Base-by-base conservation (phyloP, 2,329 filamentous ascomycete species). In the Stachybotrys chlorohalonatus region DNA sequence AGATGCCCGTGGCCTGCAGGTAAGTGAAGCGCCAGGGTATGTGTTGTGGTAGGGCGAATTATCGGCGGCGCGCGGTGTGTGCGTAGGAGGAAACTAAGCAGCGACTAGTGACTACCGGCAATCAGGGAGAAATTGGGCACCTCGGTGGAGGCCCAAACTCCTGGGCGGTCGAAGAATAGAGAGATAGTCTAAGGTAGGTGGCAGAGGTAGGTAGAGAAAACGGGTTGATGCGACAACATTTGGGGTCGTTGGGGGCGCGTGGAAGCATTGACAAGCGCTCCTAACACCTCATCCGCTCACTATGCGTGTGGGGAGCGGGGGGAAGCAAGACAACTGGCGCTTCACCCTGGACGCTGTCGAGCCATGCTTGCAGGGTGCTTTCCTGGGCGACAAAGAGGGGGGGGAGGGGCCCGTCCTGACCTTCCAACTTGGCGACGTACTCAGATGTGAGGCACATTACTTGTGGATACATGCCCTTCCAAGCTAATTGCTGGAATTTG, bases 101-200 rank as follows among this genome's bases (percentile, higher is more conserved):
- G n/a, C 46, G 17, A 47, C 11, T 16, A n/a, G 17, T n/a, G n/a
- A 16, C 46, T 16, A n/a, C 11, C 15, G 17, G 46, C 46, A 47
- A 45, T n/a, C 39, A 45, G 11, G 39, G 7, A 31, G 17, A 51
- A 57, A 58, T 60, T 59, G 58, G 57, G 58, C 59, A 60, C 58
- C 56, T 58, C 39, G 54, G 56, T 59, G 59, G 56, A 56, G 55
- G 58, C 59, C 60, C 56, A 59, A 59, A 45, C 36, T 32, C 51
- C 51, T 17, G 51, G 51, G 51, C 32, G 17, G 49, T 2, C 7
- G 30, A 51, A 51, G 31, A 11, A 24, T 49, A 24, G 24, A 24
- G 4, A 24, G 24, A 4, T 24, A 24, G 24, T 24, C 24, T 24
- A 24, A 24, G 24, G 47, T 51, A 54, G 51, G 52, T 54, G 31